A percentile compares a stretch with the other conserved stretches of the same genome.
These are phyloP conservation scores for Emericellopsis cladophorae DNA, from an alignment of 2,329 filamentous ascomycete species.

Conservation along the genomic window DNA sequence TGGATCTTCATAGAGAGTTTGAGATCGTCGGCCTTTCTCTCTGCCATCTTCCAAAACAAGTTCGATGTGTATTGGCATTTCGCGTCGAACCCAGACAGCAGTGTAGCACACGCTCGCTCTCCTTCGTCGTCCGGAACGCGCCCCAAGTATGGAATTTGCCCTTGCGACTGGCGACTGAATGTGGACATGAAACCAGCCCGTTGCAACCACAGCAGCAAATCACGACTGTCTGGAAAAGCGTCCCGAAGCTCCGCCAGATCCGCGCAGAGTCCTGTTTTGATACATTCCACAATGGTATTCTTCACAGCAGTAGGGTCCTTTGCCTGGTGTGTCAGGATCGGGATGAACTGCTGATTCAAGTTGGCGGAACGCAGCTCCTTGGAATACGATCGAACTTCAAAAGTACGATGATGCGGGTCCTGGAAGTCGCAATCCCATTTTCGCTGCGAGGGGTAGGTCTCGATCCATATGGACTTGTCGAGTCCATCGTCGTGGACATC, in stretches of 20 bases:
- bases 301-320: conserved; percentile 30
- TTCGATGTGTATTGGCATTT: conserved; percentile 34
- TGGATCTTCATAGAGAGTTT: conserved; percentile 45
- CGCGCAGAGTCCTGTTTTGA: conserved; percentile 33
- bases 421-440: conserved; percentile 49
- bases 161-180: conserved; percentile 15
- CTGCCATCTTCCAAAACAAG: conserved; percentile 31
- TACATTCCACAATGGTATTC: conserved; percentile 30
- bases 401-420: conserved; percentile 41
- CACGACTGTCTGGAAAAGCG: conserved; percentile 34
- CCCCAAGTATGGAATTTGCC: conserved; percentile 25
- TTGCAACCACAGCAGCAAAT: conserved; percentile 41
- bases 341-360: conserved; percentile 57
- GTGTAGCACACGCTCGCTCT: conserved; percentile 39
- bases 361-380: conserved; percentile 27
- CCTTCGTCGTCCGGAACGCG: conserved; percentile 36
- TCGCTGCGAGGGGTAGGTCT: conserved; percentile 51
- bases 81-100: conserved; percentile 48
- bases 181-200: conserved; percentile 19
- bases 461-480: conserved; percentile 46
- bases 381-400: conserved; percentile 44
- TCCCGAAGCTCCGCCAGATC: conserved; percentile 39
- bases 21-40: conserved; percentile 38
- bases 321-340: conserved; percentile 51
- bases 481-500: conserved; percentile 31